These are phyloP conservation scores for Polyporus tsugae DNA, from an alignment of 1,284 basidiomycete genomes.

Conservation along the genomic window DNA sequence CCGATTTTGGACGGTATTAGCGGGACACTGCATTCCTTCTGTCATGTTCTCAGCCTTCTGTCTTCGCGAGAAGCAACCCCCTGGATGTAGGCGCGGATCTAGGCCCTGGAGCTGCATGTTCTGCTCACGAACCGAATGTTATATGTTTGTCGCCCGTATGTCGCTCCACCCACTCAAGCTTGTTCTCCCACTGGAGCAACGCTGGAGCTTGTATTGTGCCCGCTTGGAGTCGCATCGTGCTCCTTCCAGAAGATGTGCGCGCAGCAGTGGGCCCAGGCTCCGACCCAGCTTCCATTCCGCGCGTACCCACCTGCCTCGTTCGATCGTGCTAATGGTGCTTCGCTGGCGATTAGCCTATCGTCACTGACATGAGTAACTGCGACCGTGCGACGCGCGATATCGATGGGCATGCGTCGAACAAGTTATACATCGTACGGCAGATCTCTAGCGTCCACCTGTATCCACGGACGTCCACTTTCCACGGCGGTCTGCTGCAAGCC, in stretches of 20 bases:
- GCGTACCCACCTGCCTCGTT: slow-evolving; percentile 7
- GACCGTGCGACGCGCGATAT: background rate
- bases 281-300: slow-evolving; percentile 12
- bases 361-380: background rate
- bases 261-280: background rate
- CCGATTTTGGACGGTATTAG: background rate
- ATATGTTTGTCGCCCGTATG: background rate
- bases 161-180: background rate
- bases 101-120: background rate
- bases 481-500: background rate
- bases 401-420: background rate
- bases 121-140: background rate
- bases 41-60: background rate
- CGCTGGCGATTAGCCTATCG: background rate
- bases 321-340: background rate
- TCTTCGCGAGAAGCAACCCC: slow-evolving; percentile 5
- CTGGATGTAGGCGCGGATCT: background rate
- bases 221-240: too few relatives aligned
- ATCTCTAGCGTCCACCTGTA: background rate
- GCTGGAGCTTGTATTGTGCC: background rate
- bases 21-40: background rate
- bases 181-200: background rate
- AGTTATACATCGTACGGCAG: background rate
- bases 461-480: background rate
- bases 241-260: background rate